Evolutionary conservation across 139 green algal genomes (phyloP).

Genomic region (Chlamydomonas sp.): DNA sequence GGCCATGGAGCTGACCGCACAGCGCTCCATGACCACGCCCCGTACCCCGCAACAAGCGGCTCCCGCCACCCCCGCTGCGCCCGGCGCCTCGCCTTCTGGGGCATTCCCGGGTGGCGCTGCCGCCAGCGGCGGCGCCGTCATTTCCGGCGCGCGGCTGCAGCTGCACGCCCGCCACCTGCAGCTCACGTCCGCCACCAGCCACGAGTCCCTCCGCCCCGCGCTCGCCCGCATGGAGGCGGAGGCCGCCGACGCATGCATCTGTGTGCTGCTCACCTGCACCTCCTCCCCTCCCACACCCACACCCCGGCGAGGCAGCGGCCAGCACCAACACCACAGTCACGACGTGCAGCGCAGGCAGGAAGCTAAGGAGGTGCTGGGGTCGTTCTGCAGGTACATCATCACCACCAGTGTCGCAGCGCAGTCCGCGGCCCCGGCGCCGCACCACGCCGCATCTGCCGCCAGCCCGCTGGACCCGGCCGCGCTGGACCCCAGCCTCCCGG

Average conservation of each 20-base stretch:
- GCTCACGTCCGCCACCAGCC: slow-evolving; percentile 27
- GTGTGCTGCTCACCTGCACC: background rate
- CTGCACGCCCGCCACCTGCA: slow-evolving; percentile 3
- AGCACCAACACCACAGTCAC: background rate
- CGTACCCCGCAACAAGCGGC: background rate
- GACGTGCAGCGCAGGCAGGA: background rate
- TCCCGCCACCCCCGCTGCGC: background rate
- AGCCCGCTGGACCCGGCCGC: slow-evolving; percentile 5
- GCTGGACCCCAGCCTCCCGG: slow-evolving; percentile 19
- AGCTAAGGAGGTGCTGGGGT: background rate
- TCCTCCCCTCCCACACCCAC: background rate
- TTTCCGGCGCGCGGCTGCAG: background rate
- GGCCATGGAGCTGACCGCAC: slow-evolving; percentile 41
- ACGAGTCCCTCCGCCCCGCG: slow-evolving; percentile 23
- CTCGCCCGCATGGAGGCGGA: slow-evolving; percentile 26
- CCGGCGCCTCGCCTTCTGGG: background rate
- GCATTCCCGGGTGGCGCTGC: background rate
- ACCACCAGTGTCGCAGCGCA: background rate
- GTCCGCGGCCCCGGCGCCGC: background rate
- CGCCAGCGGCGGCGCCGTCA: background rate
- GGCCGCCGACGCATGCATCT: slow-evolving; percentile 11
- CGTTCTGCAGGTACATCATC: slow-evolving; percentile 9
- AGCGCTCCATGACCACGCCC: background rate
- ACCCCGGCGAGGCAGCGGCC: background rate
- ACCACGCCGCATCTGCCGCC: background rate